phyloP scores from a whole-genome alignment of 352 stramenopile genomes.

The Thraustochytrium sp. region DNA sequence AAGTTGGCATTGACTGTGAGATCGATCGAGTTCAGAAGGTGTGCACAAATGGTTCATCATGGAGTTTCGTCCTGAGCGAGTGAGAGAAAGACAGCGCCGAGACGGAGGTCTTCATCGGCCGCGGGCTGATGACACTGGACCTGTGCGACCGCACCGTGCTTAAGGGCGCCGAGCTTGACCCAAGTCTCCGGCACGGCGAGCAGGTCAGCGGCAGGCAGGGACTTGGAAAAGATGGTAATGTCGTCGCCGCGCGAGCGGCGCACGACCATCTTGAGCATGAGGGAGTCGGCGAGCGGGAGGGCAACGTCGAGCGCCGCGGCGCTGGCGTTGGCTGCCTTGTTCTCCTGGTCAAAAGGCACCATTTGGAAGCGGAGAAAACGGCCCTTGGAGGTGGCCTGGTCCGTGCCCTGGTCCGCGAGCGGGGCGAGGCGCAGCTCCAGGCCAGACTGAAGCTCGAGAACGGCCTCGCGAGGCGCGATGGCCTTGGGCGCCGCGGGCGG shows the following conservation, averaged over 20 bases:
- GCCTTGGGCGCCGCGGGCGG: not conserved
- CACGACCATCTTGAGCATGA: conserved; percentile 36
- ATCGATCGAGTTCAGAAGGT: too few relatives aligned
- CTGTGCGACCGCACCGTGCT: not conserved
- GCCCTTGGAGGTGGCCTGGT: conserved; percentile 18
- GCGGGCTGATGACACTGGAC: not conserved
- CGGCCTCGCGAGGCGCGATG: not conserved
- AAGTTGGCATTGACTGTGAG: too few relatives aligned
- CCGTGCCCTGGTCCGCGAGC: not conserved
- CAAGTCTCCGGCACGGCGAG: not conserved
- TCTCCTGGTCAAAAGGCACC: not conserved
- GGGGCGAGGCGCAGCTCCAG: not conserved
- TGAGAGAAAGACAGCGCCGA: not conserved
- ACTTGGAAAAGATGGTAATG: conserved; percentile 2
- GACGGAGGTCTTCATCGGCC: not conserved
- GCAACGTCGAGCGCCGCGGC: not conserved
- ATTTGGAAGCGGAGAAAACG: conserved; percentile 18
- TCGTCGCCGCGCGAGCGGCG: not conserved
- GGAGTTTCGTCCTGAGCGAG: not conserved
- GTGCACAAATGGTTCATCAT: not conserved
- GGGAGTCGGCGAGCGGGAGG: not conserved
- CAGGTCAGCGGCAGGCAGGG: not conserved
- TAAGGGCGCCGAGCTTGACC: conserved; percentile 14
- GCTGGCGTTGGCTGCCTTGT: not conserved
- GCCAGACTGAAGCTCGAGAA: not conserved